A percentile compares a stretch with the other conserved stretches of the same genome.
These are phyloP conservation scores for Bipolaris sorokiniana DNA, from an alignment of 2,329 filamentous ascomycete genomes.

Conservation along the genomic window DNA sequence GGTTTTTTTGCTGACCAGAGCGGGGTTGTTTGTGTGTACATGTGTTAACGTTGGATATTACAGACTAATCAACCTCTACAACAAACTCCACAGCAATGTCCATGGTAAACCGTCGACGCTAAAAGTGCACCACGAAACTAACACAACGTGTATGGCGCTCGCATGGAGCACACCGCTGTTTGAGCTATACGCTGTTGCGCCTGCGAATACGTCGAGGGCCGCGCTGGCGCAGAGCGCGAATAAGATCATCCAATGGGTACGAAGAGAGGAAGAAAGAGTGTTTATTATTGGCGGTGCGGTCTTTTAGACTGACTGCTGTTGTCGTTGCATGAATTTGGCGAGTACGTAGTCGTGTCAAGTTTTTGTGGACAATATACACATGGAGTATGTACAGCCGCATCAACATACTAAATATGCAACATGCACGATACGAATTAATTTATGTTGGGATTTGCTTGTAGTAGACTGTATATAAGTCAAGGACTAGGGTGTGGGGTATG, in stretches of 20 bases:
- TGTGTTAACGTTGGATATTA: not conserved
- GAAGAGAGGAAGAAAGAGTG: constrained; percentile 86
- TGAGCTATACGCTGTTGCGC: constrained; percentile 94
- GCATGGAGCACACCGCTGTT: constrained; percentile 92
- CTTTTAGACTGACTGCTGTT: constrained; percentile 42
- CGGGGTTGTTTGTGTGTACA: not conserved
- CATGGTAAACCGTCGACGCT: constrained; percentile 84
- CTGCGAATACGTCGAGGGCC: constrained; percentile 66
- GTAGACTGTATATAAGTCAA: no score
- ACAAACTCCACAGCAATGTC: constrained; percentile 81
- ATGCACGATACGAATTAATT: no score
- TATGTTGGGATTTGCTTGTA: no score
- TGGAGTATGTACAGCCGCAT: no score
- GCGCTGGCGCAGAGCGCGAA: constrained; percentile 85
- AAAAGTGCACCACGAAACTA: constrained; percentile 82
- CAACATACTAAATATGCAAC: no score
- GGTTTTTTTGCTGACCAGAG: constrained; percentile 5
- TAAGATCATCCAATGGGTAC: constrained; percentile 88
- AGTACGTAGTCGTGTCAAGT: no score
- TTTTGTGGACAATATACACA: no score
- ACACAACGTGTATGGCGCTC: constrained; percentile 74
- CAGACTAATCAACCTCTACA: constrained; percentile 74
- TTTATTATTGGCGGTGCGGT: constrained; percentile 99
- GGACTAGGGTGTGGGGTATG: no score
- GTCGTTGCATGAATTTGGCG: no score